A percentile compares a stretch with the other conserved stretches of the same genome.
Evolutionary conservation across 2,329 filamentous ascomycete species (phyloP).

Genomic region (Fusarium hainanense): DNA sequence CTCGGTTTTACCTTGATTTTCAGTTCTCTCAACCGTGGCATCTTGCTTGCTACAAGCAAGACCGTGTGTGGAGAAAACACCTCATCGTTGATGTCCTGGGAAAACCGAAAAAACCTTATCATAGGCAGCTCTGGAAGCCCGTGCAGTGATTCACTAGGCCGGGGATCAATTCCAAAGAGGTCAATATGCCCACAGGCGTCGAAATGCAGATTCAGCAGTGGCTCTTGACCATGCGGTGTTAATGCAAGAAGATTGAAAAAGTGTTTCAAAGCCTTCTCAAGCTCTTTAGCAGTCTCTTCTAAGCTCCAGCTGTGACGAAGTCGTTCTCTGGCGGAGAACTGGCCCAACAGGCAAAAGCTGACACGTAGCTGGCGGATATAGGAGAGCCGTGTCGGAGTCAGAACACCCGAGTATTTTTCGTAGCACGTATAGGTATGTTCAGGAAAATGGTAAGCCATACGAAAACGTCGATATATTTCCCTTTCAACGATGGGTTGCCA

Average conservation of each 20-base stretch:
- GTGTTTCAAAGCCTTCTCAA: background rate
- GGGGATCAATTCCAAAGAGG: too few relatives aligned
- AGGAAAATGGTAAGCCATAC: background rate
- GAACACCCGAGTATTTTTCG: background rate
- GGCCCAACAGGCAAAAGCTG: fast-evolving
- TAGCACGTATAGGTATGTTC: background rate
- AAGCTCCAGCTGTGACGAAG: background rate
- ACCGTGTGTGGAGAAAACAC: background rate
- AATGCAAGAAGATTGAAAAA: background rate
- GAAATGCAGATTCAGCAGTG: background rate
- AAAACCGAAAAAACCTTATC: background rate
- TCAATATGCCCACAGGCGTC: background rate
- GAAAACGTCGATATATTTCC: background rate
- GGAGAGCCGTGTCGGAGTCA: constrained; percentile 2
- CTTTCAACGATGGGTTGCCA: constrained; percentile 18
- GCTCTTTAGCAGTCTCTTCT: background rate
- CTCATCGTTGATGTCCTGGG: fast-evolving
- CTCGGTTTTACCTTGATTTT: background rate
- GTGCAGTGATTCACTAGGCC: background rate
- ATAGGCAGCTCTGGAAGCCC: constrained; percentile 8
- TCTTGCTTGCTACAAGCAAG: constrained; percentile 4
- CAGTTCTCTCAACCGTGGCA: background rate
- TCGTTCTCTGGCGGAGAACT: fast-evolving
- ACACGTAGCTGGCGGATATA: background rate
- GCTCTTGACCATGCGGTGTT: background rate